Evolutionary conservation across 1,284 basidiomycete genomes (phyloP), one percentile per base, ranked within the genome.

Genomic region (Boletus semigastroideus): DNA sequence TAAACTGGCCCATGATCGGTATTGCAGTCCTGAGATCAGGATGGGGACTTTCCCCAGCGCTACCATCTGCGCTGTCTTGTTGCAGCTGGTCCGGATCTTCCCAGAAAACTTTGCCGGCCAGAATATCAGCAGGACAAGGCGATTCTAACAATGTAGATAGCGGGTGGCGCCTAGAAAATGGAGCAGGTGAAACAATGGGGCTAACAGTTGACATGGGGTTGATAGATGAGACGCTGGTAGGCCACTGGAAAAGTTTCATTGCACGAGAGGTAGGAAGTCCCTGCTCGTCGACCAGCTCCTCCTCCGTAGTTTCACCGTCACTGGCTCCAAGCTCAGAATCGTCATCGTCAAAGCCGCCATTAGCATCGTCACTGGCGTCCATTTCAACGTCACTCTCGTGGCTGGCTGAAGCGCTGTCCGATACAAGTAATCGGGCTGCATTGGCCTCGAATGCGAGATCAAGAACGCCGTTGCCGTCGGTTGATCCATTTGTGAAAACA

Each of bases 161-260:
- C 33, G 67, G 68, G 17, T 70, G 64, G 48, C 53, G 65, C 47
- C 70, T 67, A 54, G 66, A 57, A 40, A 71, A 70, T 2, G 75
- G 71, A 39, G 64, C 66, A 13, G 80, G 78, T 48, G 77, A 77
- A 12, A 73, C 70, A 39, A 68, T 66, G 3, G 82, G 83, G 54
- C 80, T 84, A 63, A 90, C 76, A 11, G 85, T 90, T 20, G 84
- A 87, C 61, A 85, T 71, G 42, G 87, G 87, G 55, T 90, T 78
- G 69, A 90, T 84, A n/a, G 86, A 78, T 20, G 81, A 80, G 40
- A 87, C 69, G 54, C 71, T 76, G 42, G 77, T 72, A 22, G 87
- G 84, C 61, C 83, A 78, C 54, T 72, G 79, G 72, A 89, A 87
- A 33, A 89, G 72, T 56, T 76, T 75, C 82, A 90, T 86, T 20